Evolutionary conservation across 495 filamentous ascomycete species (phyloP).

Genomic region (Xylaria scruposa): DNA sequence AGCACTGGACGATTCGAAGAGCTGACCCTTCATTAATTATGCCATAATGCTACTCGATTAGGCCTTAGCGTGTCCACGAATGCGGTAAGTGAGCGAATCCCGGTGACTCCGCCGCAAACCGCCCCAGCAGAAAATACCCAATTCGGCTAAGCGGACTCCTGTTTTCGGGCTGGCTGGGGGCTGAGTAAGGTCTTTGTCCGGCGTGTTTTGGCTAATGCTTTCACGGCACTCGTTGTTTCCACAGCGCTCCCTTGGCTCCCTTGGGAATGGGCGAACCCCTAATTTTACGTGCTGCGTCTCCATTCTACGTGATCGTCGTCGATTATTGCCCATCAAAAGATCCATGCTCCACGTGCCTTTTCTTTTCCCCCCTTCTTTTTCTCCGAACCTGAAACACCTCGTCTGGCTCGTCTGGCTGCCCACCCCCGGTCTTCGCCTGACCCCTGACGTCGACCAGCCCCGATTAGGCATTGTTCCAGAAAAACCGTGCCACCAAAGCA

Average conservation of each 20-base stretch:
- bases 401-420: conserved; percentile 20
- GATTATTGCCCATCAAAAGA: background rate
- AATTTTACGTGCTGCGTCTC: background rate
- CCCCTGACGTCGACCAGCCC: conserved; percentile 19
- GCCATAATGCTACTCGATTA: background rate
- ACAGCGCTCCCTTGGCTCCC: background rate
- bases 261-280: conserved; percentile 3
- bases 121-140: conserved; percentile 4
- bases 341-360: conserved; percentile 14
- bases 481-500: conserved; percentile 14
- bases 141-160: conserved; percentile 2
- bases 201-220: background rate
- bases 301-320: conserved; percentile 4
- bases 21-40: background rate
- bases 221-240: conserved; percentile 8
- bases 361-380: background rate
- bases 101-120: background rate
- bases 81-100: conserved; percentile 1
- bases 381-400: conserved; percentile 37
- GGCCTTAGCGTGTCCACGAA: background rate
- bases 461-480: conserved; percentile 39
- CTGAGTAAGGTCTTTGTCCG: background rate
- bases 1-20: background rate
- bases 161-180: background rate
- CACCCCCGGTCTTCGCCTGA: conserved; percentile 25